These are phyloP conservation scores for Lolium rigidum DNA, from an alignment of 176 grass and related monocot species.

Conservation along the genomic window DNA sequence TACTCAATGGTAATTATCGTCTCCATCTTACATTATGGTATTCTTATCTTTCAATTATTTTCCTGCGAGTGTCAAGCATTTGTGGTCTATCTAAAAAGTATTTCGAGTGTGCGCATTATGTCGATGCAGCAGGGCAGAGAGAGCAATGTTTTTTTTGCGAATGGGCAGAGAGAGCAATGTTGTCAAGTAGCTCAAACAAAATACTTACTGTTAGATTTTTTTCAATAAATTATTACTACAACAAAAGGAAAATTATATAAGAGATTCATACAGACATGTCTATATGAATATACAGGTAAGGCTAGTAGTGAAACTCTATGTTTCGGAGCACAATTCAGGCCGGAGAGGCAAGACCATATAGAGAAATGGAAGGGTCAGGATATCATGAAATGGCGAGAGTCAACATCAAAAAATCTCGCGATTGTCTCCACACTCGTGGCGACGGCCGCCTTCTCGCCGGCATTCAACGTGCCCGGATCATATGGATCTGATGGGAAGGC, in stretches of 20 bases:
- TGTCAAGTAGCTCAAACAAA: no score
- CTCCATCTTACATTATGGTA: not conserved
- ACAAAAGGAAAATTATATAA: not conserved
- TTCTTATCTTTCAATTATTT: not conserved
- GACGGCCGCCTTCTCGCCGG: conserved; percentile 56
- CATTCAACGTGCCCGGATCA: conserved; percentile 65
- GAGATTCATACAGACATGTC: not conserved
- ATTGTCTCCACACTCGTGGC: conserved; percentile 58
- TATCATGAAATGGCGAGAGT: conserved; percentile 48
- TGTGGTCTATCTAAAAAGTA: not conserved
- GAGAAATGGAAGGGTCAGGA: conserved; percentile 49
- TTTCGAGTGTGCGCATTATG: not conserved
- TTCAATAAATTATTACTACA: not conserved
- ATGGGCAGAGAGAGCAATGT: no score
- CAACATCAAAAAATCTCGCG: conserved; percentile 42
- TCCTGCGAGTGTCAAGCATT: not conserved
- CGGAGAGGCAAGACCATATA: conserved; percentile 57
- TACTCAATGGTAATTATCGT: conserved; percentile 46
- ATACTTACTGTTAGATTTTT: not conserved
- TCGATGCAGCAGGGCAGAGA: not conserved
- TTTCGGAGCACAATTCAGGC: conserved; percentile 45
- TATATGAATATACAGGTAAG: conserved; percentile 27
- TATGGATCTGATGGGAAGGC: conserved; percentile 48
- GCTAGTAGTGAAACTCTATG: conserved; percentile 26
- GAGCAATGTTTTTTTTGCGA: no score